Conservation (phyloP, 768 basidiomycete species). For the Lanmaoa rubissima region DNA sequence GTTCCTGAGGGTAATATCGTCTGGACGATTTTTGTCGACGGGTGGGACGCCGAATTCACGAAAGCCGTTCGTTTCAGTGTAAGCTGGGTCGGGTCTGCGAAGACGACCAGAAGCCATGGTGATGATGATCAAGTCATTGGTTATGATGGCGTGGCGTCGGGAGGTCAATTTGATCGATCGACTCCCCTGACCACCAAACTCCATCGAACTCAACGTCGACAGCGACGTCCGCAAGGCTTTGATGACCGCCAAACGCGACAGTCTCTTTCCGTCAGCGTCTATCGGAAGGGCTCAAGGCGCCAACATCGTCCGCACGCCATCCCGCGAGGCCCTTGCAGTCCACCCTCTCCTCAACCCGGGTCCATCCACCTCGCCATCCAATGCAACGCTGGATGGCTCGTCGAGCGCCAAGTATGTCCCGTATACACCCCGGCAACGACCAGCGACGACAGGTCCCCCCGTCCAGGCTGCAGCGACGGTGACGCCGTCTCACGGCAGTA, state of each 20-base stretch:
- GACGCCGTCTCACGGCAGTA: slow-evolving; percentile 51
- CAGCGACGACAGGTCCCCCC: slow-evolving; percentile 43
- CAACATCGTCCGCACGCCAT: slow-evolving; percentile 40
- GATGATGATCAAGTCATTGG: neutral
- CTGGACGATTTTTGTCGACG: slow-evolving; percentile 17
- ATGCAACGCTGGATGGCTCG: neutral
- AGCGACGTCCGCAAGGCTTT: neutral
- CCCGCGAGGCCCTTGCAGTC: slow-evolving; percentile 55
- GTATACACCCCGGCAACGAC: slow-evolving; percentile 74
- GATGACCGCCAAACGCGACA: slow-evolving; percentile 39
- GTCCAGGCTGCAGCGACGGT: slow-evolving; percentile 34
- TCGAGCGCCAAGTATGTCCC: slow-evolving; percentile 57
- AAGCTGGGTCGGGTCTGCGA: slow-evolving; percentile 10
- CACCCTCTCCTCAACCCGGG: slow-evolving; percentile 59
- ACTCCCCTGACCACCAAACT: neutral
- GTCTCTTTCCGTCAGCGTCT: slow-evolving; percentile 49
- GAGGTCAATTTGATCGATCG: neutral
- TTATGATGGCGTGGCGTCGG: neutral
- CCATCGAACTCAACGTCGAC: neutral
- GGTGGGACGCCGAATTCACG: slow-evolving; percentile 12
- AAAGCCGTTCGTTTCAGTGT: slow-evolving; percentile 23
- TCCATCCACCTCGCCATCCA: neutral
- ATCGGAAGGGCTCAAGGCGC: slow-evolving; percentile 51
- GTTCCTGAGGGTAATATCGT: slow-evolving; percentile 28
- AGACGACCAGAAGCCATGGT: slow-evolving; percentile 5